Evolutionary conservation across 2,329 filamentous ascomycete genomes (phyloP).

Genomic region (Leptographium lundbergii): DNA sequence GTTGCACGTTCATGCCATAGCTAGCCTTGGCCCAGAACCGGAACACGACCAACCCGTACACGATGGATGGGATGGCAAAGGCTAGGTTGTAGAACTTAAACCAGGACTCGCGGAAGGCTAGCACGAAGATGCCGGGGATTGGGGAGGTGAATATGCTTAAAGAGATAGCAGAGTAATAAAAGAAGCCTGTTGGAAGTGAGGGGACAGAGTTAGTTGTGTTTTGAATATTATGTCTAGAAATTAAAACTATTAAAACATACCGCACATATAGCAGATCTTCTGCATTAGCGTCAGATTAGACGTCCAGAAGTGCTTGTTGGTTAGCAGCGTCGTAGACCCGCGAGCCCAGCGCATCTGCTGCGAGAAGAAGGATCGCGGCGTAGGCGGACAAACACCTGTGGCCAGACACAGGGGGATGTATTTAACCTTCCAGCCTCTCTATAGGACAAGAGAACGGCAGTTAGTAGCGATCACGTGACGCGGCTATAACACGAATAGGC

Average conservation of each 20-base stretch:
- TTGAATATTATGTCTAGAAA: not conserved
- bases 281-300: conserved; percentile 2
- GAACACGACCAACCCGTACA: conserved; percentile 3
- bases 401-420: conserved; percentile 3
- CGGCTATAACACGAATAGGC: not conserved
- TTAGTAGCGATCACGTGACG: not conserved
- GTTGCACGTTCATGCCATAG: conserved; percentile 4
- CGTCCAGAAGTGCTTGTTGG: conserved; percentile 4
- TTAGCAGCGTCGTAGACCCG: conserved; percentile 1
- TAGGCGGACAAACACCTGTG: conserved; percentile 4
- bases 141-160: conserved; percentile 4
- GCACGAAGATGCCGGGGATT: conserved; percentile 3
- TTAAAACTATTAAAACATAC: not conserved
- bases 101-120: conserved; percentile 1
- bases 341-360: conserved; percentile 7
- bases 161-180: conserved; percentile 5
- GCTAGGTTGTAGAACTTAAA: conserved; percentile 6
- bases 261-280: conserved; percentile 6
- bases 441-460: too few species aligned
- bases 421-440: conserved; percentile 3
- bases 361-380: conserved; percentile 4
- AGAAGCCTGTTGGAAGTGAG: not conserved
- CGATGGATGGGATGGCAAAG: conserved; percentile 5
- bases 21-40: conserved; percentile 4
- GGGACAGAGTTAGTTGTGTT: not conserved